Conservation (phyloP, 768 basidiomycete genomes). For the Pseudohyphozyma bogoriensis region DNA sequence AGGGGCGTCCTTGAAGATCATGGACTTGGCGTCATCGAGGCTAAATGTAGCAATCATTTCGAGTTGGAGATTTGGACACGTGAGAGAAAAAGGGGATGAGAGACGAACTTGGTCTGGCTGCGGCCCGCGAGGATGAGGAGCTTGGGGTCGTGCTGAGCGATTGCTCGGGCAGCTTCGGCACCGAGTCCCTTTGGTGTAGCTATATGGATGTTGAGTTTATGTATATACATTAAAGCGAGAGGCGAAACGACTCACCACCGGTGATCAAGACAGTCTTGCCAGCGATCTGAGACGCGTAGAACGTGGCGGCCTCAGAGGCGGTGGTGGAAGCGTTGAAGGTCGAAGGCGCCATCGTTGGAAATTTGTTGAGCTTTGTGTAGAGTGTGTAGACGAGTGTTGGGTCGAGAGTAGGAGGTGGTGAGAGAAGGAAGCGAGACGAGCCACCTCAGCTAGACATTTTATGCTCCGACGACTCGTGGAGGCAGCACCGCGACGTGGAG, state of each 20-base stretch:
- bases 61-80: too few species aligned
- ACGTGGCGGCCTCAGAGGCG: slow-evolving; percentile 5
- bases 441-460: too few species aligned
- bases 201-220: neutral
- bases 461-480: too few species aligned
- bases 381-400: neutral
- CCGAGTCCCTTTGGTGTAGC: slow-evolving; percentile 9
- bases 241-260: neutral
- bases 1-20: slow-evolving; percentile 17
- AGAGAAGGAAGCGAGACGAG: too few species aligned
- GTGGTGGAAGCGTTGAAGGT: slow-evolving; percentile 6
- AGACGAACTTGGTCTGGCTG: slow-evolving; percentile 1
- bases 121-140: slow-evolving; percentile 11
- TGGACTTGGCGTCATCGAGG: slow-evolving; percentile 1
- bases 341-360: neutral
- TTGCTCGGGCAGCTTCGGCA: neutral
- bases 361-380: too few species aligned
- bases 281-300: neutral
- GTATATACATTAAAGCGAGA: neutral
- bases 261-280: slow-evolving; percentile 11
- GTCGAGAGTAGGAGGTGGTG: too few species aligned
- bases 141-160: neutral
- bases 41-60: neutral
- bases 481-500: too few species aligned
- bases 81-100: neutral